phyloP scores from a whole-genome alignment of 805 yeast genomes.

The Cyberlindnera nakhonratchasimensis region DNA sequence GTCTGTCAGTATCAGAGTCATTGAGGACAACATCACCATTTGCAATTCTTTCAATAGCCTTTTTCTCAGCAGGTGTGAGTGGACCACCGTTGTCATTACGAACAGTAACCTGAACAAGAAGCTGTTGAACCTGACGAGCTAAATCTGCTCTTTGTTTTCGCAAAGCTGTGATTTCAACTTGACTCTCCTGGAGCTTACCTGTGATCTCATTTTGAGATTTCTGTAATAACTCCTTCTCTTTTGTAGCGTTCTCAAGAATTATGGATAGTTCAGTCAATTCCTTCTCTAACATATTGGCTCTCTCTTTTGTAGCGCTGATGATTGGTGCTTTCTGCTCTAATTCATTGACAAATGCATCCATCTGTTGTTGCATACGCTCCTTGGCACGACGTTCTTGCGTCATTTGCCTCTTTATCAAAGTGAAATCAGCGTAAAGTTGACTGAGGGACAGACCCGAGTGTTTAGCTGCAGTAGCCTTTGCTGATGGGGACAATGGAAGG shows the following conservation, averaged over 20 bases:
- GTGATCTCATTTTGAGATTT: conserved; percentile 23
- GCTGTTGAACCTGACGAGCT: conserved; percentile 75
- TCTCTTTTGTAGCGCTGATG: conserved; percentile 60
- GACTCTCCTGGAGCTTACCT: conserved; percentile 29
- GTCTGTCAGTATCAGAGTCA: conserved; percentile 63
- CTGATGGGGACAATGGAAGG: conserved; percentile 49
- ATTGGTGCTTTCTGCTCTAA: conserved; percentile 77
- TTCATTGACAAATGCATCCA: conserved; percentile 69
- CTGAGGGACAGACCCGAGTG: conserved; percentile 57
- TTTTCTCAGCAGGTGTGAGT: conserved; percentile 59
- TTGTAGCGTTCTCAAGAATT: conserved; percentile 49
- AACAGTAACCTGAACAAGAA: conserved; percentile 63
- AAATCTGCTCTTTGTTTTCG: conserved; percentile 64
- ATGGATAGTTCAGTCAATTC: conserved; percentile 53
- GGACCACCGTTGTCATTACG: conserved; percentile 56
- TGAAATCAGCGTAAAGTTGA: conserved; percentile 61
- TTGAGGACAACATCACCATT: conserved; percentile 30
- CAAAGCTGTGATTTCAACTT: conserved; percentile 39
- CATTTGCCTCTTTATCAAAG: conserved; percentile 60
- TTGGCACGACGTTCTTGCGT: conserved; percentile 69
- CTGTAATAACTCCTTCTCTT: conserved; percentile 42
- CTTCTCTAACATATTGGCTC: conserved; percentile 52
- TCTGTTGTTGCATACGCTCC: conserved; percentile 62
- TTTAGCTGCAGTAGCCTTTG: conserved; percentile 48
- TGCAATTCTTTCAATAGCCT: conserved; percentile 53